These are phyloP conservation scores for Candida khao-thaluensis DNA, from an alignment of 805 yeast species.

Conservation along the genomic window DNA sequence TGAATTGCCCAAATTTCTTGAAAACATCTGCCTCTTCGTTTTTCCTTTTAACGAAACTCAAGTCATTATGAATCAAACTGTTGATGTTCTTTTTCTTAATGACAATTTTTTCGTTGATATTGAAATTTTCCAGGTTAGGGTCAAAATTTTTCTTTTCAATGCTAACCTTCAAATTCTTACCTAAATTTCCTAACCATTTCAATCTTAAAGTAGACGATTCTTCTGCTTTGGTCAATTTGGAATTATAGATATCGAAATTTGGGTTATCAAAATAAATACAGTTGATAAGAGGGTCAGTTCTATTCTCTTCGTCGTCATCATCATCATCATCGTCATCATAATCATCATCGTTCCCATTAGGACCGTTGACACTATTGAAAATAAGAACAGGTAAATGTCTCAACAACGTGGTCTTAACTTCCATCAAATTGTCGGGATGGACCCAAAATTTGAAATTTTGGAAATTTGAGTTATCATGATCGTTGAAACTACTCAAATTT, in stretches of 20 bases:
- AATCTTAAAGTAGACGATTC: slow-evolving; percentile 76
- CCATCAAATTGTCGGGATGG: slow-evolving; percentile 92
- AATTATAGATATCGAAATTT: slow-evolving; percentile 80
- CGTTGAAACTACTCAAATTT: slow-evolving; percentile 49
- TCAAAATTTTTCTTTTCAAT: slow-evolving; percentile 79
- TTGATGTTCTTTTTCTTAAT: slow-evolving; percentile 82
- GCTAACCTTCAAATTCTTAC: slow-evolving; percentile 72
- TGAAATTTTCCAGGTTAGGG: slow-evolving; percentile 49
- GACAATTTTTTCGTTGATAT: slow-evolving; percentile 59
- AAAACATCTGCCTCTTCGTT: slow-evolving; percentile 54
- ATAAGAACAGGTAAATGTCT: slow-evolving; percentile 91
- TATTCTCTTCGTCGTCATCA: slow-evolving; percentile 20
- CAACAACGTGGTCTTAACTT: slow-evolving; percentile 90
- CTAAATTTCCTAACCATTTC: slow-evolving; percentile 86
- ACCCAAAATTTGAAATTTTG: slow-evolving; percentile 89
- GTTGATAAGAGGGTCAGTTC: slow-evolving; percentile 67
- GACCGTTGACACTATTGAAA: slow-evolving; percentile 42
- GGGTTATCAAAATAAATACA: slow-evolving; percentile 85
- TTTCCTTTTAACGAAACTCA: slow-evolving; percentile 50
- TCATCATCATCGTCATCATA: slow-evolving; percentile 53
- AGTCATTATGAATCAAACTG: slow-evolving; percentile 61
- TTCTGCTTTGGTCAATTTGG: slow-evolving; percentile 69
- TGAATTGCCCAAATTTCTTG: slow-evolving; percentile 54
- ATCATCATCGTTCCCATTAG: slow-evolving; percentile 48
- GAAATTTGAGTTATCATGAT: slow-evolving; percentile 39